Conservation (phyloP, 2,329 filamentous ascomycete species). For the Microcyclospora pomicola region DNA sequence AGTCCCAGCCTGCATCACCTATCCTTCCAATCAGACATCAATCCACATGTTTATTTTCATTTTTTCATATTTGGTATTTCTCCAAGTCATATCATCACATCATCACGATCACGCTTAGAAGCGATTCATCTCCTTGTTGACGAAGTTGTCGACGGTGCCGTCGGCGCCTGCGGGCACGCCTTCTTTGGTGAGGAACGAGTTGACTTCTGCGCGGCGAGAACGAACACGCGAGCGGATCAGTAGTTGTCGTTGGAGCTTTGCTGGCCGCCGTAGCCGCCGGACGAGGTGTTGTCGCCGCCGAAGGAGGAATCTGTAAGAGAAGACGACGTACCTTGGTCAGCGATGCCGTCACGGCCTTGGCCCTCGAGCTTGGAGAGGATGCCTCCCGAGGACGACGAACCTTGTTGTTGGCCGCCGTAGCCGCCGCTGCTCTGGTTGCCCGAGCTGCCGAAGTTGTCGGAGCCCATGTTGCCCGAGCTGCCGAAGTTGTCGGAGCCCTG, state of each 20-base stretch:
- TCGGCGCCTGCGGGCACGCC: constrained; percentile 8
- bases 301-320: neutral
- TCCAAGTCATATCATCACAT: neutral
- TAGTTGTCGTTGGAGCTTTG: no score
- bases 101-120: neutral
- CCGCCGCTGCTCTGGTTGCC: no score
- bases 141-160: constrained; percentile 5
- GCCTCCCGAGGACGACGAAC: no score
- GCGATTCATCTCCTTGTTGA: constrained; percentile 4
- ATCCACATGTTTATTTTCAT: neutral
- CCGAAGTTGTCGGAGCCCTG: constrained; percentile 3
- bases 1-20: neutral
- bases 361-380: neutral
- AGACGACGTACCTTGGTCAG: constrained; percentile 6
- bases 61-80: neutral
- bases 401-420: no score
- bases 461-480: neutral
- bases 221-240: no score
- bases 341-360: constrained; percentile 6
- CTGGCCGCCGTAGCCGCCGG: no score
- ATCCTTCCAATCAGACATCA: neutral
- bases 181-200: constrained; percentile 10
- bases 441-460: neutral
- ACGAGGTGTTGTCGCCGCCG: no score
- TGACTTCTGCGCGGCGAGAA: constrained; percentile 5